Conservation (phyloP, 768 basidiomycete species). For the Cystofilobasidium macerans region DNA sequence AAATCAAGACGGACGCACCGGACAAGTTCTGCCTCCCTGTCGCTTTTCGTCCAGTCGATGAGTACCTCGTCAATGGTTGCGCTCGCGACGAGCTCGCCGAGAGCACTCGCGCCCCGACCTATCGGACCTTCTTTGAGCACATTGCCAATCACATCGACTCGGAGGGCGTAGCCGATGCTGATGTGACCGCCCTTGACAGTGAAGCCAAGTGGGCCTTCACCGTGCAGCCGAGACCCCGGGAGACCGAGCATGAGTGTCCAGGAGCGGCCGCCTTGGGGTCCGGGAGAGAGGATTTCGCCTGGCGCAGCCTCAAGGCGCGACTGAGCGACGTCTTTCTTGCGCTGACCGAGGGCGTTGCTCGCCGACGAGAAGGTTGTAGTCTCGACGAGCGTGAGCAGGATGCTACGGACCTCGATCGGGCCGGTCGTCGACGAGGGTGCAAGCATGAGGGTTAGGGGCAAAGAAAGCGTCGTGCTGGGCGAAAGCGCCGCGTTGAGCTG, state of each 20-base stretch:
- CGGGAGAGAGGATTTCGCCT: not conserved
- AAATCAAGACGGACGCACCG: not conserved
- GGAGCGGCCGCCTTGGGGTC: not conserved
- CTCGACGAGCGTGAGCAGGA: conserved; percentile 17
- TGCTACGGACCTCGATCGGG: not conserved
- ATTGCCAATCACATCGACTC: conserved; percentile 13
- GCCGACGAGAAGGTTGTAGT: not conserved
- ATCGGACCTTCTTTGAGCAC: not conserved
- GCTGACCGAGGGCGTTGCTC: not conserved
- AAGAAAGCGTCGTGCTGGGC: not conserved
- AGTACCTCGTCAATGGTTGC: not conserved
- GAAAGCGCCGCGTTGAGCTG: not conserved
- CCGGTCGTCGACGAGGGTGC: not conserved
- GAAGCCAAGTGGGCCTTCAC: not conserved
- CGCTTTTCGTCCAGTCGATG: conserved; percentile 1
- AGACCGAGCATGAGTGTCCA: conserved; percentile 11
- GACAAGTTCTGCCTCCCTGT: not conserved
- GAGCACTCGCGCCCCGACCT: no score
- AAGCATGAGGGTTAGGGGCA: conserved; percentile 6
- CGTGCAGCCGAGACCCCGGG: not conserved
- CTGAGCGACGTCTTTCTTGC: conserved; percentile 1
- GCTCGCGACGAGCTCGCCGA: not conserved
- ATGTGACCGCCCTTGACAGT: conserved; percentile 12
- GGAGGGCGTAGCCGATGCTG: conserved; percentile 2
- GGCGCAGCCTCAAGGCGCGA: conserved; percentile 7